A percentile compares a stretch with the other conserved stretches of the same genome.
Conservation (phyloP, 2,329 filamentous ascomycete genomes). For the Nemania sp. region DNA sequence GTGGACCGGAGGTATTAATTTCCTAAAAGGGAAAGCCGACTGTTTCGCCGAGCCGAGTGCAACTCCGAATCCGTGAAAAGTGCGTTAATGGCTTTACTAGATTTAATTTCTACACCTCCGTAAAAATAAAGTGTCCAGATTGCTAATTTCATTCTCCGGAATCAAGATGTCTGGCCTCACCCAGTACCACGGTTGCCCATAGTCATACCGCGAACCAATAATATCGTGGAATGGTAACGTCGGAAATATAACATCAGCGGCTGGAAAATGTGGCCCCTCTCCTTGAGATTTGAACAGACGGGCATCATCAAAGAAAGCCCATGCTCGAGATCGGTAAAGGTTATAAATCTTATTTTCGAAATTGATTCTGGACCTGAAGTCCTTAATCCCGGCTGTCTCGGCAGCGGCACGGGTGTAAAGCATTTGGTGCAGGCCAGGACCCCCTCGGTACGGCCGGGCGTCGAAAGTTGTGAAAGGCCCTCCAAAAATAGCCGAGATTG, state of each 20-base stretch:
- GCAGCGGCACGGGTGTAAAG: constrained; percentile 4
- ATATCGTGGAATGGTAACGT: neutral
- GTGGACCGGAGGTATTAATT: too few relatives aligned
- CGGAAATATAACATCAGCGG: neutral
- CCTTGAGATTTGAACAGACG: neutral
- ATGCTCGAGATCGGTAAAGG: constrained; percentile 5
- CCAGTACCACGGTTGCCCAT: too few relatives aligned
- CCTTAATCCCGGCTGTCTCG: neutral
- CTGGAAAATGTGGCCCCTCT: neutral
- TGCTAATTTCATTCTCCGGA: too few relatives aligned
- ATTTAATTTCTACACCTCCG: too few relatives aligned
- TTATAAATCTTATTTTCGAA: neutral
- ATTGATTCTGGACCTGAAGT: neutral
- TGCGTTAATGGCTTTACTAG: too few relatives aligned
- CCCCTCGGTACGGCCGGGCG: neutral
- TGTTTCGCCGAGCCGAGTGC: neutral
- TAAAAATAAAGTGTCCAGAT: too few relatives aligned
- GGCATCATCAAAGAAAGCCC: neutral
- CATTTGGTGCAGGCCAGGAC: constrained; percentile 4
- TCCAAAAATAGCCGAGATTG: neutral
- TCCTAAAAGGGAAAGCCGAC: too few relatives aligned
- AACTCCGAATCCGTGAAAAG: neutral
- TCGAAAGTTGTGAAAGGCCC: neutral
- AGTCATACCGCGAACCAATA: neutral
- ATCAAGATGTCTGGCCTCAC: too few relatives aligned